Evolutionary conservation across 202 grass and related monocot genomes (phyloP).

Genomic region (Setaria viridis): DNA sequence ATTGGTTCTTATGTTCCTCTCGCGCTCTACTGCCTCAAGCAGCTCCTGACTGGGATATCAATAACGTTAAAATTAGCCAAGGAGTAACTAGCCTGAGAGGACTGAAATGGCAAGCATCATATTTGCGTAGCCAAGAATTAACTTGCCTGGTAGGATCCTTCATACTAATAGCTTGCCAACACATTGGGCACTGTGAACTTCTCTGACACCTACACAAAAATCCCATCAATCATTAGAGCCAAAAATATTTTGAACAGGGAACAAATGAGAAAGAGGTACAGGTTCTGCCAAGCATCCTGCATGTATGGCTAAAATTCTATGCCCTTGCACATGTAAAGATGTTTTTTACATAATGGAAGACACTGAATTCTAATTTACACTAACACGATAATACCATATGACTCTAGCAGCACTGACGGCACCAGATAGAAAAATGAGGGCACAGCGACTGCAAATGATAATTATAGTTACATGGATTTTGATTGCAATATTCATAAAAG

Average conservation of each 20-base stretch:
- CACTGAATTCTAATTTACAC: not conserved
- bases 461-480: not conserved
- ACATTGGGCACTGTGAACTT: constrained; percentile 99
- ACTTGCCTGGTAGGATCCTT: constrained; percentile 91
- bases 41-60: constrained; percentile 81
- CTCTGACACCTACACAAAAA: constrained; percentile 84
- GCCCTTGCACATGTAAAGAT: not conserved
- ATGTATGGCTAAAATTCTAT: not conserved
- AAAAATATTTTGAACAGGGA: constrained; percentile 33
- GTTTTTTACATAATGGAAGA: not conserved
- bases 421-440: not conserved
- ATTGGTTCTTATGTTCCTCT: constrained; percentile 77
- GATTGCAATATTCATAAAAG: not conserved
- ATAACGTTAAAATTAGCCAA: constrained; percentile 20
- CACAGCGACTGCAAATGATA: not conserved
- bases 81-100: constrained; percentile 58
- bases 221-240: constrained; percentile 30
- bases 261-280: not conserved
- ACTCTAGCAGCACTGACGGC: not conserved
- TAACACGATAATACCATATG: not conserved
- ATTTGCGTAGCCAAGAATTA: constrained; percentile 30
- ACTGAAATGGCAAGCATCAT: constrained; percentile 18
- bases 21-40: constrained; percentile 72
- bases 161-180: constrained; percentile 90
- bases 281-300: not conserved